A percentile compares a stretch with the other conserved stretches of the same genome.
Conservation (phyloP, 225 moss, liverwort and hornwort genomes). For the Bryum argenteum region DNA sequence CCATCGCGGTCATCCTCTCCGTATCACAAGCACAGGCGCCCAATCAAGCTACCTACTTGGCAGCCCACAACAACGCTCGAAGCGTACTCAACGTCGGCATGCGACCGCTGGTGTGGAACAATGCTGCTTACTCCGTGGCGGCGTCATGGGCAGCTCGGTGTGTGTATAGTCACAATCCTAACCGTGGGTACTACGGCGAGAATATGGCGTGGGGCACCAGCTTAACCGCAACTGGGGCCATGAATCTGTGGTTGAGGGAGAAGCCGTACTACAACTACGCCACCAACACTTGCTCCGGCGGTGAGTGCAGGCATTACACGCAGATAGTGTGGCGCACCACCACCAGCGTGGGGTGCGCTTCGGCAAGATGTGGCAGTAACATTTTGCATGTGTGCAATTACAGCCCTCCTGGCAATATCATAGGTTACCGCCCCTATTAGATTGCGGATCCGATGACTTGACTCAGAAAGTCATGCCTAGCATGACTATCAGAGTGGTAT, state of each 20-base stretch:
- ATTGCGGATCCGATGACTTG: too few relatives aligned
- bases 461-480: too few relatives aligned
- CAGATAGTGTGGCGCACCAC: slow-evolving; percentile 6
- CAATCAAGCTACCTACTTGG: too few relatives aligned
- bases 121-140: neutral
- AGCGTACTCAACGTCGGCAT: neutral
- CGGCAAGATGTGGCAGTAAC: neutral
- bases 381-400: slow-evolving; percentile 2
- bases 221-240: neutral
- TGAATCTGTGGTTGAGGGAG: neutral
- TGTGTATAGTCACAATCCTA: neutral
- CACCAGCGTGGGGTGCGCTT: neutral
- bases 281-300: neutral
- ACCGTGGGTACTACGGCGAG: neutral
- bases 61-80: neutral
- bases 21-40: too few relatives aligned
- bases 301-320: neutral
- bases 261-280: neutral
- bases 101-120: neutral
- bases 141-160: neutral
- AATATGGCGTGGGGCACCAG: neutral
- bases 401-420: neutral
- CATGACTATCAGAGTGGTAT: too few relatives aligned
- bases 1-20: too few relatives aligned
- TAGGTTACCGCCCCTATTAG: neutral